Conservation (phyloP, 192 early-diverging fungal species). For the Umbelopsis sp. region DNA sequence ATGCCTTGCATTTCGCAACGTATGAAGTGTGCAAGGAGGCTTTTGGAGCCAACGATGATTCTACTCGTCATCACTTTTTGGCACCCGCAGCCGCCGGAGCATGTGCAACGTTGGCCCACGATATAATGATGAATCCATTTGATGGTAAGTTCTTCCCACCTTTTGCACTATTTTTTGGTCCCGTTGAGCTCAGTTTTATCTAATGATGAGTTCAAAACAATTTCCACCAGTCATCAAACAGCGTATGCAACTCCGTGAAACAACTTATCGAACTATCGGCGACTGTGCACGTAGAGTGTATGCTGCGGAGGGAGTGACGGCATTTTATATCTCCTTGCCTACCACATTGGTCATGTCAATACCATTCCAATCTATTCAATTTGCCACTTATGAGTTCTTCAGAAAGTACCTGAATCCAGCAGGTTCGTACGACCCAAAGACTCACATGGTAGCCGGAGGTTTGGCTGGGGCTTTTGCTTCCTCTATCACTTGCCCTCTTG, state of each 20-base stretch:
- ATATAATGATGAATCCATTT: conserved; percentile 96
- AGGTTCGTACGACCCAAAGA: conserved; percentile 80
- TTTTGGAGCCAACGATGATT: conserved; percentile 54
- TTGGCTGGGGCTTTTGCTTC: conserved; percentile 87
- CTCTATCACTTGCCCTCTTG: conserved; percentile 88
- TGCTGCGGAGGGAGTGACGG: conserved; percentile 74
- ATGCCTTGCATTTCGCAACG: conserved; percentile 92
- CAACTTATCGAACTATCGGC: conserved; percentile 67
- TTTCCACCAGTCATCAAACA: conserved; percentile 82
- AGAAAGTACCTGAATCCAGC: conserved; percentile 78
- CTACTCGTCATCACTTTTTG: conserved; percentile 55
- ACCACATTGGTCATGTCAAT: conserved; percentile 95
- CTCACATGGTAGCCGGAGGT: conserved; percentile 84
- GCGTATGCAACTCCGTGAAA: conserved; percentile 89
- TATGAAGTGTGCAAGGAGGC: conserved; percentile 90
- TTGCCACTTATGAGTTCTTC: conserved; percentile 89
- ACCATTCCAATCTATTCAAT: conserved; percentile 95
- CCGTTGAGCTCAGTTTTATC: neutral
- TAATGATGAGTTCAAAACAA: neutral
- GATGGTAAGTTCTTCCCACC: conserved; percentile 65
- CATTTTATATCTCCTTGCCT: conserved; percentile 96
- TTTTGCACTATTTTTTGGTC: no score
- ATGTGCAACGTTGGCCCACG: conserved; percentile 83
- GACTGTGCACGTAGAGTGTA: conserved; percentile 76
- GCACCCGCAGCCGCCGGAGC: conserved; percentile 81